phyloP scores from a whole-genome alignment of 2,329 filamentous ascomycete species.

The Fusarium burgessii region DNA sequence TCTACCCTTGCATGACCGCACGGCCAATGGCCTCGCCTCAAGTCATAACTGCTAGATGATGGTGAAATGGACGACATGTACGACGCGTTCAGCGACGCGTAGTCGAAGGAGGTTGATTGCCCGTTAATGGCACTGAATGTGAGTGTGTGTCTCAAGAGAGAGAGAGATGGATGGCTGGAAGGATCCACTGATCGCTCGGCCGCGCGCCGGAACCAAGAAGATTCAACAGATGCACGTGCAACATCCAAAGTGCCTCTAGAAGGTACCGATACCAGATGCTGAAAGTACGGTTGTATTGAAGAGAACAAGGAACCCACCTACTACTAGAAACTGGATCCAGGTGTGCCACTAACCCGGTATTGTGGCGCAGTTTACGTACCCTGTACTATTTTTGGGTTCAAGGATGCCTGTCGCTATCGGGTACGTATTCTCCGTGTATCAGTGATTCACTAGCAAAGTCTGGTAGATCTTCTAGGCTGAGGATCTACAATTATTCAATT shows the following conservation, averaged over 20 bases:
- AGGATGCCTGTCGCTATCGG: constrained; percentile 22
- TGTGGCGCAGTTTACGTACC: constrained; percentile 37
- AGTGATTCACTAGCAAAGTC: constrained; percentile 2
- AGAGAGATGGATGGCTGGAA: constrained; percentile 16
- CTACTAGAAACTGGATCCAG: constrained; percentile 6
- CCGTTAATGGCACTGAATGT: constrained; percentile 28
- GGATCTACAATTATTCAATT: constrained; percentile 20
- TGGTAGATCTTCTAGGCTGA: constrained; percentile 15
- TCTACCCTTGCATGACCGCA: constrained; percentile 35
- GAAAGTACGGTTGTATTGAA: constrained; percentile 29
- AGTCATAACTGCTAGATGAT: constrained; percentile 18
- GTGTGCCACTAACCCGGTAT: constrained; percentile 26
- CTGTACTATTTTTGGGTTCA: constrained; percentile 44
- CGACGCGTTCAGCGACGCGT: constrained; percentile 33
- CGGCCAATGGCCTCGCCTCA: constrained; percentile 37
- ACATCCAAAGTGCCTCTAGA: constrained; percentile 9
- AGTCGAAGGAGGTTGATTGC: constrained; percentile 10
- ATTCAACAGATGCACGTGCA: constrained; percentile 38
- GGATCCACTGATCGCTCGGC: constrained; percentile 42
- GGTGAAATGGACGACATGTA: constrained; percentile 28
- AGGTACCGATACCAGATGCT: constrained; percentile 41
- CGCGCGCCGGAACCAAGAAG: constrained; percentile 23
- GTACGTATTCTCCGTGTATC: not conserved
- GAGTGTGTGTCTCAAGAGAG: too few relatives aligned
- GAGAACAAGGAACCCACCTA: constrained; percentile 15